Evolutionary conservation across 768 basidiomycete species (phyloP), one percentile per base, ranked within the genome.

Genomic region (Glaciozyma antarctica): DNA sequence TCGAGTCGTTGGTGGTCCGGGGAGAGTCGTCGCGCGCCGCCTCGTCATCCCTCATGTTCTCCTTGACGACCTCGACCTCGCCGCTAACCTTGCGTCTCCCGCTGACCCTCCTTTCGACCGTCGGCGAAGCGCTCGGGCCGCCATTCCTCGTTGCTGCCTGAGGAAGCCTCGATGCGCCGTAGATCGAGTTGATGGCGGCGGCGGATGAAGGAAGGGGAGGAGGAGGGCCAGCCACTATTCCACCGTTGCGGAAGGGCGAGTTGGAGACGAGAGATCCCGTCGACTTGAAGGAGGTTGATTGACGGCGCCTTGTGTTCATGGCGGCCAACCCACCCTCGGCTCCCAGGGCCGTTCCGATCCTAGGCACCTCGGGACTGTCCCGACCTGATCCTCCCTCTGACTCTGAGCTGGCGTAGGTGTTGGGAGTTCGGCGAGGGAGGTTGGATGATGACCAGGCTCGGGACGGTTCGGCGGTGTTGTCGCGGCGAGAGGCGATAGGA

Each of bases 301-400:
- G 63, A 17, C 69, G 60, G 22, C 69, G 22, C 1, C 69, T 49
- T 2, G 60, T 58, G 0, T 53, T 60, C 44, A 70, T 67, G 17
- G 63, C 65, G 19, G 63, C 60, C 16, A 61, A 63, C 45, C 69
- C 69, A 6, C 65, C 69, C 10, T 70, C 69, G 21, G 69, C 65
- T 32, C 63, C 63, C 13, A 47, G 28, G 4, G n/a, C 32, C 41
- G 21, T 13, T 1, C 9, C 32, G 12, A n/a, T 57, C 55, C 9
- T 30, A 5, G 30, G 17, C 15, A 38, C 17, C 17, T 9, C 30
- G 12, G 28, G 53, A 13, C 17, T 19, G 15, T 32, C 10, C 5
- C 28, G 9, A 12, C 30, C 19, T 32, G 53, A 54, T 48, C 47
- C n/a, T 48, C 47, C 47, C 24, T 24, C 13, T 24, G n/a, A 26